Percentiles rank a stretch among this genome's conserved stretches.
Evolutionary conservation across 495 filamentous ascomycete species (phyloP).

Genomic region (Bryoglossum gracile): DNA sequence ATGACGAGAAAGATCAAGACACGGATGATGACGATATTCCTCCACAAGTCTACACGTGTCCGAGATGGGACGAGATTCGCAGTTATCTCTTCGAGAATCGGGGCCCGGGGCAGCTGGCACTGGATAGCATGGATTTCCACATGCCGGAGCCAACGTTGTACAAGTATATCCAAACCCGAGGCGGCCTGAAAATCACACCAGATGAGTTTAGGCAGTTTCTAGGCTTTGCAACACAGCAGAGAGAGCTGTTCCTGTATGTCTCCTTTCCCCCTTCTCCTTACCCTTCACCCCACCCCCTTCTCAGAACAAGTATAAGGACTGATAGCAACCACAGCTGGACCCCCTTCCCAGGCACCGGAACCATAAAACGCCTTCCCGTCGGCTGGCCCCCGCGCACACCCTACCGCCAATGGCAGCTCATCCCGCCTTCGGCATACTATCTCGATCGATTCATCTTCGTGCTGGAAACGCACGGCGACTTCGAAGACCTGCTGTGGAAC

Average conservation of each 20-base stretch:
- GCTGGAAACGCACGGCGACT: too few relatives aligned
- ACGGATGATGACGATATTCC: background rate
- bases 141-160: conserved; percentile 1
- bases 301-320: too few relatives aligned
- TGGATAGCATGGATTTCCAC: conserved; percentile 2
- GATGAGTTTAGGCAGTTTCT: conserved; percentile 1
- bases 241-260: too few relatives aligned
- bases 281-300: too few relatives aligned
- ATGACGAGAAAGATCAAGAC: background rate
- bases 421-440: too few relatives aligned
- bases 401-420: too few relatives aligned
- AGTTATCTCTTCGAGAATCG: background rate
- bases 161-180: background rate
- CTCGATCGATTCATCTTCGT: too few relatives aligned
- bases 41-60: background rate
- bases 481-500: too few relatives aligned
- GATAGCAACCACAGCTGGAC: too few relatives aligned
- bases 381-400: conserved; percentile 8
- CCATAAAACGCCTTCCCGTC: background rate
- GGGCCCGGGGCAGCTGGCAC: background rate
- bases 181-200: background rate
- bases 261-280: too few relatives aligned
- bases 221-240: background rate
- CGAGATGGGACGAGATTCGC: background rate
- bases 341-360: conserved; percentile 3